A percentile compares a stretch with the other conserved stretches of the same genome.
Evolutionary conservation across 805 yeast genomes (phyloP).

Genomic region (Blastobotrys muscicola): DNA sequence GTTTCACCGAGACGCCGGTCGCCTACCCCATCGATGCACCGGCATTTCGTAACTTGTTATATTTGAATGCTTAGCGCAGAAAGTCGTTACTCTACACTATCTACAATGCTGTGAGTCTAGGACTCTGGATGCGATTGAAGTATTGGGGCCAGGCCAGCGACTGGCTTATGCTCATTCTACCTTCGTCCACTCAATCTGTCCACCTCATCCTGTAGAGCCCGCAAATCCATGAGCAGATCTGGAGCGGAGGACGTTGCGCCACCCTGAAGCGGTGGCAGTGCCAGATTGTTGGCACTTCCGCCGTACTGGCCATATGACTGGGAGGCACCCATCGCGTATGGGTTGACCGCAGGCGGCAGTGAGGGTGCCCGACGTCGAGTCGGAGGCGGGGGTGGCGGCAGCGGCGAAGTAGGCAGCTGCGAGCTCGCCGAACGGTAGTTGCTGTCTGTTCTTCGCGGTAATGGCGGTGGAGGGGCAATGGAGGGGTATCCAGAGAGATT

Average conservation of each 20-base stretch:
- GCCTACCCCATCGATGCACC: no score
- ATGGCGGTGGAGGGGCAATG: constrained; percentile 14
- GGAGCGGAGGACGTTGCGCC: constrained; percentile 19
- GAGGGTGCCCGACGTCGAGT: constrained; percentile 24
- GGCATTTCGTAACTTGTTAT: no score
- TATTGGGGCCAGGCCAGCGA: no score
- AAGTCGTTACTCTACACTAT: background rate
- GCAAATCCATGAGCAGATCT: constrained; percentile 54
- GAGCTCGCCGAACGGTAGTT: constrained; percentile 2
- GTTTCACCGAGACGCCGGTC: no score
- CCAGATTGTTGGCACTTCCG: no score
- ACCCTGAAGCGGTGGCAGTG: no score
- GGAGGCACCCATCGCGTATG: no score
- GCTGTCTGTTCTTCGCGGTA: constrained; percentile 10
- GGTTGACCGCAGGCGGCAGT: constrained; percentile 26
- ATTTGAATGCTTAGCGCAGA: no score
- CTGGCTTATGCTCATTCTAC: no score
- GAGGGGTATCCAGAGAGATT: constrained; percentile 3
- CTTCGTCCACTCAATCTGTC: constrained; percentile 34
- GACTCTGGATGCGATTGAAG: background rate
- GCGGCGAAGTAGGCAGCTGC: constrained; percentile 2
- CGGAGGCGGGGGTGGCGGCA: constrained; percentile 7
- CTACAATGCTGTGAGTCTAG: background rate
- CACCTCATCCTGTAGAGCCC: constrained; percentile 61
- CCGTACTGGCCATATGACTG: no score